Base-by-base conservation (phyloP, 805 yeast species). In the Nakazawaea anatomiae region DNA sequence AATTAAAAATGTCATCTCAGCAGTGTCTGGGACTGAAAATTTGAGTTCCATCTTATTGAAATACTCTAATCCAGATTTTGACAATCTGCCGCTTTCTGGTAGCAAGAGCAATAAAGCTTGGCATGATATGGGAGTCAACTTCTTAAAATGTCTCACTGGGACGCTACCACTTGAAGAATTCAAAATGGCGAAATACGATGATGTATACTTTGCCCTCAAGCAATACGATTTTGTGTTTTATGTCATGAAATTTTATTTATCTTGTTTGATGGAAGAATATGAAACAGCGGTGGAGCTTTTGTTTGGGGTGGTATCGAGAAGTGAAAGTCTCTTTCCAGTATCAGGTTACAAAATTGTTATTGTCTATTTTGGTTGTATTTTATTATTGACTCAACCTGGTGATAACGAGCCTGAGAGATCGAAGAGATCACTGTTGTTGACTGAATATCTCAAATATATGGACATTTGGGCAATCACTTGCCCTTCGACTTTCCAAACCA, bases 401-500 rank as follows among this genome's bases (percentile, higher is more conserved):
- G 54, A 50, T 9, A 57, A 46, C 35, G 58, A 55, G 18, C 58
- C 55, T 54, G 30, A 55, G 54, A 41, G 44, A 55, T 9, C 46
- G 58, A 28, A 44, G 56, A 42, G 51, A 55, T 14, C 31, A 47
- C 34, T 49, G 57, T 7, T 55, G 10, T 54, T 70, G 5, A 49
- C 55, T 3, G 54, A 55, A 7, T 59, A 66, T 31, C 52, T 54
- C 14, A 47, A 55, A 4, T 61, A 62, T 45, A 61, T 72, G 46
- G 60, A 63, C 11, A 56, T 64, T 29, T 74, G 75, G 71, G 57
- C 71, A 4, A 59, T 55, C 1, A 54, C 62, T 2, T 65, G 71
- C 46, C 77, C 76, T 1, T 52, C 60, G 3, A 62, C 65, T 31
- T 76, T 76, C 56, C 62, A 63, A 6, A 56, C 74, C n/a, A 75